Evolutionary conservation across 2,329 filamentous ascomycete species (phyloP).

Genomic region (Botrytis deweyae): DNA sequence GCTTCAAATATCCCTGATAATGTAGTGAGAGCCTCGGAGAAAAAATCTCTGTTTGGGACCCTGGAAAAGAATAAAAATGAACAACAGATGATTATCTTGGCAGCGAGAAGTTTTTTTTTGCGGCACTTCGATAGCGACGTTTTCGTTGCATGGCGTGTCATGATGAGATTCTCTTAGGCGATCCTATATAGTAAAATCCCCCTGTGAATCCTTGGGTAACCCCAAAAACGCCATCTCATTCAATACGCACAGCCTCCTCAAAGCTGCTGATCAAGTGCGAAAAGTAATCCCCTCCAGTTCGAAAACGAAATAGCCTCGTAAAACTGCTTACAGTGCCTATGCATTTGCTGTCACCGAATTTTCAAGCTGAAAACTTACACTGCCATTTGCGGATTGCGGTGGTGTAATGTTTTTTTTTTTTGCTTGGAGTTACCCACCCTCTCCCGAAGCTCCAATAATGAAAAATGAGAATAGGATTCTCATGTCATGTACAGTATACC

Average conservation of each 20-base stretch:
- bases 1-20: not conserved
- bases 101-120: not conserved
- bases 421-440: not conserved
- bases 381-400: not conserved
- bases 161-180: conserved; percentile 1
- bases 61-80: not conserved
- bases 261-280: not conserved
- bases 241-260: conserved; percentile 2
- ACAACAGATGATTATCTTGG: not conserved
- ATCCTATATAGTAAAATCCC: conserved; percentile 16
- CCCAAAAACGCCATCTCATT: not conserved
- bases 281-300: not conserved
- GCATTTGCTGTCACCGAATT: not conserved
- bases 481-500: not conserved
- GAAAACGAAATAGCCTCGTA: not conserved
- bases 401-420: not conserved
- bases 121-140: not conserved
- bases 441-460: not conserved
- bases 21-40: not conserved
- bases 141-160: not conserved
- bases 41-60: not conserved
- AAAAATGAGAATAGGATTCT: not conserved
- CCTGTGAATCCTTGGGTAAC: not conserved
- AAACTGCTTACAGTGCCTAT: not conserved
- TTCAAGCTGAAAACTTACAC: not conserved